These are phyloP conservation scores for Elongisporangium prolatum DNA, from an alignment of 352 stramenopile species.

Conservation along the genomic window DNA sequence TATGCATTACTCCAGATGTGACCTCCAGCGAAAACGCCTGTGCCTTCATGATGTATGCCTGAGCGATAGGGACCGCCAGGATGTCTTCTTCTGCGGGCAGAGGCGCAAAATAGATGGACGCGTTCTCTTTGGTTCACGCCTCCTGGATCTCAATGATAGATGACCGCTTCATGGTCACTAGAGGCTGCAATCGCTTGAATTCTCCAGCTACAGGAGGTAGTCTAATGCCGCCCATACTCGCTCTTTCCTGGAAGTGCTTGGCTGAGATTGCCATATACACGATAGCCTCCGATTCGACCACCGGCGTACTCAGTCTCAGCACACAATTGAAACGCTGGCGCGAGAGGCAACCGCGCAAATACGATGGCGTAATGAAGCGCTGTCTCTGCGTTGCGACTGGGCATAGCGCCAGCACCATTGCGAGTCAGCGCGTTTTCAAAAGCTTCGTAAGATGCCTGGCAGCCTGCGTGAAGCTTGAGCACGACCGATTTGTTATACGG, in stretches of 20 bases:
- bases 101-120: conserved; percentile 22
- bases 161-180: conserved; percentile 13
- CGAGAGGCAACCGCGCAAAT: conserved; percentile 25
- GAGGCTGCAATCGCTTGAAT: conserved; percentile 3
- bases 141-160: conserved; percentile 5
- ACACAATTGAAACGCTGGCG: conserved; percentile 18
- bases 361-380: conserved; percentile 22
- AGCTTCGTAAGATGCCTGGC: conserved; percentile 15
- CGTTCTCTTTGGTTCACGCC: conserved; percentile 22
- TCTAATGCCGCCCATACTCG: conserved; percentile 15
- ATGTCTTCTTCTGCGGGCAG: conserved; percentile 19
- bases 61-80: conserved; percentile 9
- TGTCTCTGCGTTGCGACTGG: conserved; percentile 8
- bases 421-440: conserved; percentile 13
- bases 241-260: conserved; percentile 16
- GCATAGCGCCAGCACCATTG: conserved; percentile 10
- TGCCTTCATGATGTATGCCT: conserved; percentile 29
- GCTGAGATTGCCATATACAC: conserved; percentile 12
- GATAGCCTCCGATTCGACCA: conserved; percentile 21
- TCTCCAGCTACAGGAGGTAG: conserved; percentile 11
- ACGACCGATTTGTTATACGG: conserved; percentile 23
- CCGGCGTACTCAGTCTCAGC: conserved; percentile 17
- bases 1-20: neutral
- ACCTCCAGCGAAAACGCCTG: conserved; percentile 8
- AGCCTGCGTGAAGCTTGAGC: conserved; percentile 32